These are phyloP conservation scores for Kwoniella dejecticola DNA, from an alignment of 768 basidiomycete species.

Conservation along the genomic window DNA sequence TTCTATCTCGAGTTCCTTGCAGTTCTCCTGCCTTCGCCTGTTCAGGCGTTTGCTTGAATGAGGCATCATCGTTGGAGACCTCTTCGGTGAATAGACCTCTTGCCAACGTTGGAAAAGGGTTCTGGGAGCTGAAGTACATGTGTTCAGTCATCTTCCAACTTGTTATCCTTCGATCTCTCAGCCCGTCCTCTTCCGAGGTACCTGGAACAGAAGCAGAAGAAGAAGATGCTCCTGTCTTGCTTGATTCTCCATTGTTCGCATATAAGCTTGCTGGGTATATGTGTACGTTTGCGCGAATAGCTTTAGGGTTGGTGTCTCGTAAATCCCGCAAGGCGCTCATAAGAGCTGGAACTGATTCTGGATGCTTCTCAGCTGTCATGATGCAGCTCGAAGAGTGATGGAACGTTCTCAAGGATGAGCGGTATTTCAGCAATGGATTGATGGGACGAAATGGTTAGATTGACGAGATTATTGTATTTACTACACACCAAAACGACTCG, in stretches of 20 bases:
- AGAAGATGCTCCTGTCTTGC: background rate
- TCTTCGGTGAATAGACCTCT: conserved; percentile 77
- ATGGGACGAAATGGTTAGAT: too few relatives aligned
- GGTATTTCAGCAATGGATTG: too few relatives aligned
- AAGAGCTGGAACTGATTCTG: conserved; percentile 30
- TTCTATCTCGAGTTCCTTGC: conserved; percentile 55
- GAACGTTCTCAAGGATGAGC: too few relatives aligned
- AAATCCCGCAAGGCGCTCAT: conserved; percentile 31
- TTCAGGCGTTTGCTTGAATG: conserved; percentile 39
- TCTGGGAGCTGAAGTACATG: conserved; percentile 85
- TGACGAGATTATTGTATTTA: too few relatives aligned
- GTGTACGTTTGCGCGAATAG: conserved; percentile 42
- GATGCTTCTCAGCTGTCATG: conserved; percentile 34
- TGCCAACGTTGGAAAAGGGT: conserved; percentile 92
- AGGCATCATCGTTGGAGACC: conserved; percentile 32
- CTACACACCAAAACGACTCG: too few relatives aligned
- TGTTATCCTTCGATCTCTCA: conserved; percentile 58
- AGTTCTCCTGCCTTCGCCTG: conserved; percentile 43
- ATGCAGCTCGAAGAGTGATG: conserved; percentile 1
- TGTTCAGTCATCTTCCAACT: conserved; percentile 99
- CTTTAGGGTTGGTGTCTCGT: conserved; percentile 41
- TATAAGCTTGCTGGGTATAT: conserved; percentile 44
- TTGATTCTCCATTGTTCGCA: conserved; percentile 20
- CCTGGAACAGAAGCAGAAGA: background rate
- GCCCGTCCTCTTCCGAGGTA: background rate